These are phyloP conservation scores for Penicillium goetzii DNA, from an alignment of 495 filamentous ascomycete species.

Conservation along the genomic window DNA sequence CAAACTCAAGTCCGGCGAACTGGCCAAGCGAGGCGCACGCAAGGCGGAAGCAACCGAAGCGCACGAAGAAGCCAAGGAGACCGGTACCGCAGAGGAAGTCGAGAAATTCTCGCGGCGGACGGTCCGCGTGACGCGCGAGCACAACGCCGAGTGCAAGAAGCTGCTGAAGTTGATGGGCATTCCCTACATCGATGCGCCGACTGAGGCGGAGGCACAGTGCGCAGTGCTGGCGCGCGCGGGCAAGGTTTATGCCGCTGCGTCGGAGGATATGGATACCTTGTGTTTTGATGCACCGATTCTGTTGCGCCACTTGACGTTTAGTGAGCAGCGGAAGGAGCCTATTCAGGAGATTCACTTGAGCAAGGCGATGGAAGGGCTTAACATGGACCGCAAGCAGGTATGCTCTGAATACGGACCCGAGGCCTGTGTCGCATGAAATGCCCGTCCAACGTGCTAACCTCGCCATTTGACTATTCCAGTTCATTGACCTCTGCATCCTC, in stretches of 20 bases:
- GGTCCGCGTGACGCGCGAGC: conserved; percentile 92
- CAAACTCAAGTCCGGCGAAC: conserved; percentile 93
- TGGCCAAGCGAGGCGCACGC: conserved; percentile 90
- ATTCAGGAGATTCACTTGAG: conserved; percentile 93
- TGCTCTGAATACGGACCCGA: conserved; percentile 1
- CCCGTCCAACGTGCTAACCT: neutral
- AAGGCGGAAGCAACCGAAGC: conserved; percentile 87
- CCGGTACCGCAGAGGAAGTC: conserved; percentile 92
- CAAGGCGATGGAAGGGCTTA: conserved; percentile 79
- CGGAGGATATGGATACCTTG: conserved; percentile 98
- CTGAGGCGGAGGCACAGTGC: conserved; percentile 96
- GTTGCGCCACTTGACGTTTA: conserved; percentile 91
- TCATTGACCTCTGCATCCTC: conserved; percentile 96
- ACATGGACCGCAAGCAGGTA: conserved; percentile 84
- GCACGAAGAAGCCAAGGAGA: conserved; percentile 94
- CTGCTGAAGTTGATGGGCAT: conserved; percentile 94
- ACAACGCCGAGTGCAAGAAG: conserved; percentile 91
- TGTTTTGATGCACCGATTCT: conserved; percentile 94
- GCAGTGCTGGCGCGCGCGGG: conserved; percentile 87
- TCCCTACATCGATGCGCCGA: conserved; percentile 92
- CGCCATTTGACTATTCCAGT: conserved; percentile 54
- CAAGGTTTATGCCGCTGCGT: conserved; percentile 95
- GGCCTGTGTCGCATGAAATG: neutral
- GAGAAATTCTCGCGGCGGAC: conserved; percentile 97
- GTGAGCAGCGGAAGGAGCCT: conserved; percentile 94